These are phyloP conservation scores for Ogataea degrootiae DNA, from an alignment of 805 yeast genomes.

Conservation along the genomic window DNA sequence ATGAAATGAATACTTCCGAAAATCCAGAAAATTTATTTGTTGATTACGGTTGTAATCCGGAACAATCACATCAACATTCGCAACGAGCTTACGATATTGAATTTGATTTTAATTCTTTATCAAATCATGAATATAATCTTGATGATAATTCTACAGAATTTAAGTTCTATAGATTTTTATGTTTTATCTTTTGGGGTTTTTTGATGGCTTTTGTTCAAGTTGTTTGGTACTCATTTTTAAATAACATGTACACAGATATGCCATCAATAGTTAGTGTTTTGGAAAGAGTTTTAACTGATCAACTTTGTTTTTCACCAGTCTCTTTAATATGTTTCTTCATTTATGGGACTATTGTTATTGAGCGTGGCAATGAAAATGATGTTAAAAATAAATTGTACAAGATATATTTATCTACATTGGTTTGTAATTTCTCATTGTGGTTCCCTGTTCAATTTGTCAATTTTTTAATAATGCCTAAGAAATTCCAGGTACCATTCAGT, in stretches of 20 bases:
- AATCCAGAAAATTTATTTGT: constrained; percentile 26
- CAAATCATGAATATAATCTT: not conserved
- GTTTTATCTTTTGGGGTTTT: constrained; percentile 87
- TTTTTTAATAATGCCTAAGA: constrained; percentile 63
- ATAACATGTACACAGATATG: constrained; percentile 70
- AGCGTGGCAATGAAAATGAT: constrained; percentile 63
- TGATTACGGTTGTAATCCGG: constrained; percentile 28
- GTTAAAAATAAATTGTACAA: constrained; percentile 58
- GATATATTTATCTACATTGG: constrained; percentile 63
- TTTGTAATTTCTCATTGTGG: constrained; percentile 73
- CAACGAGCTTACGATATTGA: not conserved
- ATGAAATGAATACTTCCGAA: constrained; percentile 9
- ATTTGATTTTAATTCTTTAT: not conserved
- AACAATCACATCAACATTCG: not conserved
- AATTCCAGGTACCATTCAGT: constrained; percentile 86
- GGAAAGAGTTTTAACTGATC: constrained; percentile 86
- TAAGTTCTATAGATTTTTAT: constrained; percentile 64
- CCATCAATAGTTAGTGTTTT: constrained; percentile 82
- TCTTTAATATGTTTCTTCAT: constrained; percentile 76
- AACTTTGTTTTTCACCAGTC: constrained; percentile 82
- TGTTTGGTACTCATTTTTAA: constrained; percentile 83
- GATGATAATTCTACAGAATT: constrained; percentile 30
- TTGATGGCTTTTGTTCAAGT: constrained; percentile 77
- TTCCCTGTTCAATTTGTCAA: constrained; percentile 76
- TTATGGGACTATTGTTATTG: constrained; percentile 78